A percentile compares a stretch with the other conserved stretches of the same genome.
Conservation (phyloP, 148 eudicot genomes). For the Beta vulgaris region DNA sequence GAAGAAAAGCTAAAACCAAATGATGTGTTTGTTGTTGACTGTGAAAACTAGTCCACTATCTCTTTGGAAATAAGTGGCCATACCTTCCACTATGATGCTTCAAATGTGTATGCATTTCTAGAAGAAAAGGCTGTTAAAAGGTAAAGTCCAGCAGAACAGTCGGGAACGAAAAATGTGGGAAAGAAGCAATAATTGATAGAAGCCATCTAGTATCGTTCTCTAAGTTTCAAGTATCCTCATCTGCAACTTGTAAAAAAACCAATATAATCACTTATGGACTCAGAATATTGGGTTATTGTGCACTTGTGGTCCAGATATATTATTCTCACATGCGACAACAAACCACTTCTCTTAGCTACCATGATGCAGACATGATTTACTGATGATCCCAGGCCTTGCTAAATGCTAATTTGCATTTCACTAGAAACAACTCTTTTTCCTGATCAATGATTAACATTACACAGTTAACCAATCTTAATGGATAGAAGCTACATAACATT, state of each 20-base stretch:
- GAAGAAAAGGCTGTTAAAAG: not conserved
- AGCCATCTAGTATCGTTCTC: not conserved
- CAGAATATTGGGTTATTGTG: not conserved
- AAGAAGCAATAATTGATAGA: not conserved
- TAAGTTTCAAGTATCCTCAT: not conserved
- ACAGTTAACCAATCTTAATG: too few species aligned
- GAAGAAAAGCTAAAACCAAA: not conserved
- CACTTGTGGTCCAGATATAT: not conserved
- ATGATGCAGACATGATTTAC: not conserved
- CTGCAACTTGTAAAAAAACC: not conserved
- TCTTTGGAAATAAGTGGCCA: not conserved
- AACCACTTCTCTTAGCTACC: not conserved
- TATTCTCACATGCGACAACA: not conserved
- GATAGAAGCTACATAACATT: not conserved
- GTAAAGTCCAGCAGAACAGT: not conserved
- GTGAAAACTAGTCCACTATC: not conserved
- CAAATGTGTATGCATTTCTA: not conserved
- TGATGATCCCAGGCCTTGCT: not conserved
- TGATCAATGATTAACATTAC: too few species aligned
- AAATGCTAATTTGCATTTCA: too few species aligned
- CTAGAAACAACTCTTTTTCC: too few species aligned
- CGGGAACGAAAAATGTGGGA: not conserved
- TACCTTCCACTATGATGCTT: not conserved
- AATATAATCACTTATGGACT: not conserved
- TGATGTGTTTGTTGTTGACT: not conserved